Evolutionary conservation across 2,329 filamentous ascomycete species (phyloP), one percentile per base, ranked within the genome.

Genomic region (Aspergillus carbonarius): DNA sequence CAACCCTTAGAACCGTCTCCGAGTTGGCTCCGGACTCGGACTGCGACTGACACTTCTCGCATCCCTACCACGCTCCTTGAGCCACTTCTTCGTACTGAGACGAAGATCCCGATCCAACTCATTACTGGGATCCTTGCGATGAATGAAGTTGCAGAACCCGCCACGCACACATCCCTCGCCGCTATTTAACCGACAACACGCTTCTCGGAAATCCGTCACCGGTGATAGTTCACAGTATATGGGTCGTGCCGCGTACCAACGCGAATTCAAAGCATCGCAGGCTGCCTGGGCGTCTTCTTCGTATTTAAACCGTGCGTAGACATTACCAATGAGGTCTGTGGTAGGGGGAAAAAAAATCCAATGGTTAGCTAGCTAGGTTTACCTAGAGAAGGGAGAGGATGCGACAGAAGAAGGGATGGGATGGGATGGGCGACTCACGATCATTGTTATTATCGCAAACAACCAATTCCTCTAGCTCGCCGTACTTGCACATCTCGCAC

Each of bases 381-480:
- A n/a, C n/a, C n/a, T n/a, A n/a, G n/a, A n/a, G n/a, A n/a, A n/a
- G n/a, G n/a, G n/a, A n/a, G n/a, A n/a, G n/a, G n/a, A n/a, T n/a
- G n/a, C n/a, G n/a, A n/a, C n/a, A n/a, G n/a, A n/a, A n/a, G n/a
- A n/a, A n/a, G n/a, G 27, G 46, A 50, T 39, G 10, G 25, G 30
- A 17, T 12, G 30, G n/a, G 35, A 13, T 40, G 46, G 37, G 32
- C 18, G 17, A 85, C 88, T 69, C 76, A 91, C 88, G 93, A 75
- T 99, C 95, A 79, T 99, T 99, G 79, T 98, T 98, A 79, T 99
- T 99, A 81, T 99, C 95, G 79, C 95, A 99, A 2, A 99, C 93
- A 12, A 99, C 95, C 12, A 99, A 86, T 81, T 99, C 95, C 80
- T 99, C 95, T 35, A 98, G 84, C 79, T 98, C 92, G 67, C 95